phyloP scores from a whole-genome alignment of 441 rosid genomes.

The Jatropha multifida region DNA sequence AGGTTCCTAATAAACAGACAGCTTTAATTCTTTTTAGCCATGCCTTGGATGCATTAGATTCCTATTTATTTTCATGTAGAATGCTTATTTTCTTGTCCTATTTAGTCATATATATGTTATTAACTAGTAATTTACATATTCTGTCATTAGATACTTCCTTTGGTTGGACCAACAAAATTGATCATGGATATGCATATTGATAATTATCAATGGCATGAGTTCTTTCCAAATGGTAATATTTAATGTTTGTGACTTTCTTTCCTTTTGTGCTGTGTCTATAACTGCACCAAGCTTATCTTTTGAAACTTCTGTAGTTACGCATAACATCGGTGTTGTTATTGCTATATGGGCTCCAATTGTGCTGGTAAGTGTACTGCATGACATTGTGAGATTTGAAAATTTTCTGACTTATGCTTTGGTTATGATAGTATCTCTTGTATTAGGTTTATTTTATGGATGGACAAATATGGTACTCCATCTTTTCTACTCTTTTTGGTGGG shows the following conservation, averaged over 20 bases:
- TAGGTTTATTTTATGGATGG: constrained; percentile 95
- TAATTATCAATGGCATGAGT: constrained; percentile 85
- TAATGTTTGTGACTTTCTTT: constrained; percentile 12
- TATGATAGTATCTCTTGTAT: constrained; percentile 27
- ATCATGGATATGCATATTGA: constrained; percentile 63
- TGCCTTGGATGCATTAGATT: neutral
- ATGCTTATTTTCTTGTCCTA: neutral
- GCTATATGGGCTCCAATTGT: constrained; percentile 95
- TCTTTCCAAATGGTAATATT: constrained; percentile 74
- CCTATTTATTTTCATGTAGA: neutral
- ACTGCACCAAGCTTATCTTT: constrained; percentile 21
- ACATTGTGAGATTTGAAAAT: neutral
- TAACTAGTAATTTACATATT: constrained; percentile 18
- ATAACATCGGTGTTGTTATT: constrained; percentile 81
- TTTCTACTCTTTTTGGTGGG: constrained; percentile 92
- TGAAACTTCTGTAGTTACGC: constrained; percentile 53
- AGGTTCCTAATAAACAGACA: neutral
- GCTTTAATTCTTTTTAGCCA: neutral
- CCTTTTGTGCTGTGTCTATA: constrained; percentile 15
- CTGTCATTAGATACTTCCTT: constrained; percentile 69
- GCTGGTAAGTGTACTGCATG: constrained; percentile 57
- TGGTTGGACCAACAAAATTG: constrained; percentile 70
- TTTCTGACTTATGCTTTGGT: neutral
- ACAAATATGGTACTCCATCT: constrained; percentile 98
- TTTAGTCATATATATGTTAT: neutral